phyloP scores from a whole-genome alignment of 371 early-diverging fungal species.

The Blakeslea trispora region DNA sequence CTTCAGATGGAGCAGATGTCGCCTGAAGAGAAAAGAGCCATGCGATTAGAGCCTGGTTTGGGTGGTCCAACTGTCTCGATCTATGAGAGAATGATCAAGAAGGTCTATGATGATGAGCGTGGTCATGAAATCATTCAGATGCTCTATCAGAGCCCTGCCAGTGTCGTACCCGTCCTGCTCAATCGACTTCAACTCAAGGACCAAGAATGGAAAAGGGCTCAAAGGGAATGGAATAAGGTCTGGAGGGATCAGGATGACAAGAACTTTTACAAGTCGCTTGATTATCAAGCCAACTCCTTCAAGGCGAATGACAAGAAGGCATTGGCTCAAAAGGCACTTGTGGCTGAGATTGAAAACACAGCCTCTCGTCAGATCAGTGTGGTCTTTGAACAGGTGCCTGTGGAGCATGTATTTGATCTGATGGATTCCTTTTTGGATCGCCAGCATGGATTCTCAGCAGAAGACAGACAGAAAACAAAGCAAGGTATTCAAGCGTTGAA shows the following conservation, averaged over 20 bases:
- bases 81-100: constrained; percentile 86
- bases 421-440: constrained; percentile 56
- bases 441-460: constrained; percentile 52
- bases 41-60: constrained; percentile 76
- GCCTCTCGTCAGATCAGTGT: not conserved
- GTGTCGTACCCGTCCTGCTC: constrained; percentile 93
- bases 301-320: constrained; percentile 85
- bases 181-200: constrained; percentile 95
- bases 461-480: constrained; percentile 69
- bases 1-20: constrained; percentile 71
- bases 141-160: constrained; percentile 89
- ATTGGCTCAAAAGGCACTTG: constrained; percentile 72
- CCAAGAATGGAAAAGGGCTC: constrained; percentile 85
- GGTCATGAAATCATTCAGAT: constrained; percentile 91
- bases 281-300: constrained; percentile 91
- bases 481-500: no score
- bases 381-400: no score
- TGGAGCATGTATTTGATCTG: constrained; percentile 54
- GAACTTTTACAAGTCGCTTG: constrained; percentile 97
- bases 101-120: constrained; percentile 88
- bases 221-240: constrained; percentile 92
- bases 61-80: constrained; percentile 86
- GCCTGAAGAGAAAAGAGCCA: constrained; percentile 71
- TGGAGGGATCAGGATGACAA: constrained; percentile 95
- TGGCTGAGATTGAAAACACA: constrained; percentile 82